A percentile compares a stretch with the other conserved stretches of the same genome.
phyloP scores from a whole-genome alignment of 768 basidiomycete genomes.

The Leccinum longicurvipes region DNA sequence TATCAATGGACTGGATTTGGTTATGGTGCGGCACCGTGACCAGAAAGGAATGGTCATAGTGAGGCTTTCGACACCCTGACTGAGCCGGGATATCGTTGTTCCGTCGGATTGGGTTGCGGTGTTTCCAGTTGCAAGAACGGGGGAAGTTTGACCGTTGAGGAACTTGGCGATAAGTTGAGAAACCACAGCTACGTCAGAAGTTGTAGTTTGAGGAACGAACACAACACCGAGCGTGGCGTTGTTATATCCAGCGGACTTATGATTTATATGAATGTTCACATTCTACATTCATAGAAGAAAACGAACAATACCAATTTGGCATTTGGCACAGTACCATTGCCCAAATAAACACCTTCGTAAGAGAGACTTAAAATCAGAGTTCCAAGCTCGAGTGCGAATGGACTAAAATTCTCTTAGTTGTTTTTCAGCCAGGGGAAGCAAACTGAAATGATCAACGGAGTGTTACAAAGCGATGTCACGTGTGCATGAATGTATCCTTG shows the following conservation, averaged over 20 bases:
- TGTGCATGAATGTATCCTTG: too few species aligned
- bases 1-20: conserved; percentile 59
- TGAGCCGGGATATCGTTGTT: conserved; percentile 62
- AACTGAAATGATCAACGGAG: too few species aligned
- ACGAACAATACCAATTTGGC: conserved; percentile 45
- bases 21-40: conserved; percentile 46
- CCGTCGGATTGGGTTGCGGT: conserved; percentile 59
- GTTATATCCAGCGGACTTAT: conserved; percentile 52
- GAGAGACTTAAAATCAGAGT: conserved; percentile 60
- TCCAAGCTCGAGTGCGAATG: conserved; percentile 65
- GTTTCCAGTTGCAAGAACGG: conserved; percentile 55
- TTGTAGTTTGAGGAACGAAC: conserved; percentile 49
- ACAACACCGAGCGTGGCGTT: conserved; percentile 55
- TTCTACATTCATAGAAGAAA: not conserved
- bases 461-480: too few species aligned
- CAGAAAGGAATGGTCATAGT: conserved; percentile 60
- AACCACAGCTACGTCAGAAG: conserved; percentile 44
- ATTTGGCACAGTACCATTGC: conserved; percentile 49
- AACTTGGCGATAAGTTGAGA: conserved; percentile 68
- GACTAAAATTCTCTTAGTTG: conserved; percentile 36
- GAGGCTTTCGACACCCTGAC: conserved; percentile 55
- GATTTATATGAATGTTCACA: conserved; percentile 1
- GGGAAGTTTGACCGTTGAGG: conserved; percentile 58
- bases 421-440: not conserved
- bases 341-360: conserved; percentile 56